phyloP scores from a whole-genome alignment of 1,284 basidiomycete genomes.

The Cryptococcus jaspeensis region DNA sequence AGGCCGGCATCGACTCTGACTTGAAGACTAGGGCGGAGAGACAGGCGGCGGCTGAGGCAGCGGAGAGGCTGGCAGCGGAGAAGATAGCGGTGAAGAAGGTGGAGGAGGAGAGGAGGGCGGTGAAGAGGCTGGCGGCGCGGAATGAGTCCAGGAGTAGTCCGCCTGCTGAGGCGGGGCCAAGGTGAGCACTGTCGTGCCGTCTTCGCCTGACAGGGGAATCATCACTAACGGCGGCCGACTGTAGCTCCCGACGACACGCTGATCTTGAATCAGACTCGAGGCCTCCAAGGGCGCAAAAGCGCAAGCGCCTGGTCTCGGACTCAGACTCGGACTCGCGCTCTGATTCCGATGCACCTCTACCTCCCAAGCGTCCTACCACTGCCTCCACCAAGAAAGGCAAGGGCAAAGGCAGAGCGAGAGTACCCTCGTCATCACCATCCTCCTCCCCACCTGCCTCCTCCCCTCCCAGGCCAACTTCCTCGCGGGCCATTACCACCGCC shows the following conservation, averaged over 20 bases:
- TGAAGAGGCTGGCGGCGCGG: slow-evolving; percentile 5
- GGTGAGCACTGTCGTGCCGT: too few relatives aligned
- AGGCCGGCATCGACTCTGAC: slow-evolving; percentile 19
- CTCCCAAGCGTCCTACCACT: neutral
- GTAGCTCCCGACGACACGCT: too few relatives aligned
- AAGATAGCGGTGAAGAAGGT: neutral
- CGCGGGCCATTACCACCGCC: too few relatives aligned
- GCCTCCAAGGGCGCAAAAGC: too few relatives aligned
- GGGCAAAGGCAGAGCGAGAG: neutral
- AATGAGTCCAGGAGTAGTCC: neutral
- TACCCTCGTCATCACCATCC: neutral
- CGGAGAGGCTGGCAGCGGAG: neutral
- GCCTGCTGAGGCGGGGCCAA: too few relatives aligned
- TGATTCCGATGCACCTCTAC: too few relatives aligned
- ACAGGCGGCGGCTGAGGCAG: neutral
- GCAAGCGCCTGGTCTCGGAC: too few relatives aligned
- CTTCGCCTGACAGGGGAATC: too few relatives aligned
- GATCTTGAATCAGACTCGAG: too few relatives aligned
- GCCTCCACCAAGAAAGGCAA: neutral
- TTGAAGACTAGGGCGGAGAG: slow-evolving; percentile 35
- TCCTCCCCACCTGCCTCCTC: neutral
- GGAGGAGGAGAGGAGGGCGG: slow-evolving; percentile 4
- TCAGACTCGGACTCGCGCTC: too few relatives aligned
- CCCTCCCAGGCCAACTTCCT: too few relatives aligned
- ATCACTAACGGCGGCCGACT: too few relatives aligned